phyloP scores from a whole-genome alignment of 768 basidiomycete species.

The Suillus discolor region DNA sequence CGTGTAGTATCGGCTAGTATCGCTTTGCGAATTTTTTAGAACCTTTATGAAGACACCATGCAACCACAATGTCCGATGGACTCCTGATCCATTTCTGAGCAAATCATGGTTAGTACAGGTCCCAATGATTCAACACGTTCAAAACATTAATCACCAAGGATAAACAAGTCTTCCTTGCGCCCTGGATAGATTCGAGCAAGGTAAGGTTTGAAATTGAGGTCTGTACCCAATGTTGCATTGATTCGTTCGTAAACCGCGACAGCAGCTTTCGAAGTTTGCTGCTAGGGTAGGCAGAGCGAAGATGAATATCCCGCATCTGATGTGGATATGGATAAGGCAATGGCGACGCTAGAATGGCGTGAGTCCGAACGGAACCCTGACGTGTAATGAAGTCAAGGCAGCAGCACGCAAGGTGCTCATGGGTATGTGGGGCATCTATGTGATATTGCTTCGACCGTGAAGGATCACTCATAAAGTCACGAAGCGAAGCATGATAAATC shows the following conservation, averaged over 20 bases:
- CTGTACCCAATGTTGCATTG: not conserved
- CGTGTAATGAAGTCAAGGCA: not conserved
- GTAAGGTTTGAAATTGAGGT: no score
- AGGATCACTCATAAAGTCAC: not conserved
- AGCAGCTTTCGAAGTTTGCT: not conserved
- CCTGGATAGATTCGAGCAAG: not conserved
- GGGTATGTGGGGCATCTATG: not conserved
- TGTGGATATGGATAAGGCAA: not conserved
- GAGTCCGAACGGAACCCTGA: not conserved
- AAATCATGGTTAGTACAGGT: not conserved
- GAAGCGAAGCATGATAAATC: constrained; percentile 4
- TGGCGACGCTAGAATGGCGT: not conserved
- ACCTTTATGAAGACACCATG: not conserved
- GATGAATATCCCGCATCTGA: not conserved
- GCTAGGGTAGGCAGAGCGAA: not conserved
- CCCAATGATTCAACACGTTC: not conserved
- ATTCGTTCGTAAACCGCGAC: not conserved
- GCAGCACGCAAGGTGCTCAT: not conserved
- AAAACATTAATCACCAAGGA: constrained; percentile 21
- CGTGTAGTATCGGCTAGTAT: not conserved
- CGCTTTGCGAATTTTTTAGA: not conserved
- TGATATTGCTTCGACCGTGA: constrained; percentile 2
- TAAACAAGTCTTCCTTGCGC: not conserved
- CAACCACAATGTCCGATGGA: not conserved
- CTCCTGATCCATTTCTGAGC: not conserved